Evolutionary conservation across 1,284 basidiomycete genomes (phyloP).

Genomic region (Mycena citricolor): DNA sequence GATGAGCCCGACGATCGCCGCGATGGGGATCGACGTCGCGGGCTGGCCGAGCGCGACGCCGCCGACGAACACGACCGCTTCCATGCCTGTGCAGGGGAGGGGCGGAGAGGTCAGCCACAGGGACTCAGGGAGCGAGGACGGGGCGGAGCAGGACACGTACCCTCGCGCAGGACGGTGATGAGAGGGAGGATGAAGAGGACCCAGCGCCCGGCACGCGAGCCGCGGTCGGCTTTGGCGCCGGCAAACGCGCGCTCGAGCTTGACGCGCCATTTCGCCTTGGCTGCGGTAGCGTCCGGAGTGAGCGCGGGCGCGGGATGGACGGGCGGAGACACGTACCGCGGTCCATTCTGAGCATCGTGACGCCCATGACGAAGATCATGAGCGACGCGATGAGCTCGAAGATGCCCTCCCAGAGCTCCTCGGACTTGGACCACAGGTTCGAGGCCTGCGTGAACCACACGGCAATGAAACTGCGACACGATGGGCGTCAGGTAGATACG

Average conservation of each 20-base stretch:
- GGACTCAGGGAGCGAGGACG: background rate
- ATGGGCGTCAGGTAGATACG: background rate
- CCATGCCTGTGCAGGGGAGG: too few species aligned
- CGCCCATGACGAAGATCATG: slow-evolving; percentile 81
- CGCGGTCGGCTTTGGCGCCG: slow-evolving; percentile 39
- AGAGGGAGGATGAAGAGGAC: slow-evolving; percentile 84
- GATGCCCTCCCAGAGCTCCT: slow-evolving; percentile 78
- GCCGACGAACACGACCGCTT: slow-evolving; percentile 90
- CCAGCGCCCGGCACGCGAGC: slow-evolving; percentile 68
- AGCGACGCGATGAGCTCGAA: slow-evolving; percentile 79
- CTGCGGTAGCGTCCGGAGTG: slow-evolving; percentile 31
- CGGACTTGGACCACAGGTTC: slow-evolving; percentile 71
- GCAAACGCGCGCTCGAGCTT: slow-evolving; percentile 80
- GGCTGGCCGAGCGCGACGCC: slow-evolving; percentile 83
- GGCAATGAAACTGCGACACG: slow-evolving; percentile 60
- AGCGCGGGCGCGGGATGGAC: slow-evolving; percentile 2
- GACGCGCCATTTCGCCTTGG: slow-evolving; percentile 85
- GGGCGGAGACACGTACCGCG: slow-evolving; percentile 29
- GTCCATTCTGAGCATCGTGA: slow-evolving; percentile 79
- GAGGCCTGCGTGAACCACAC: slow-evolving; percentile 78
- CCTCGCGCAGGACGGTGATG: slow-evolving; percentile 89
- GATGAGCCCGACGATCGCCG: slow-evolving; percentile 79
- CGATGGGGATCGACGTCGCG: slow-evolving; percentile 83
- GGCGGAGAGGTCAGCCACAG: background rate
- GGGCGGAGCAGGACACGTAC: too few species aligned